phyloP scores from a whole-genome alignment of 345 rosid genomes.

The Eucalyptus virginea region DNA sequence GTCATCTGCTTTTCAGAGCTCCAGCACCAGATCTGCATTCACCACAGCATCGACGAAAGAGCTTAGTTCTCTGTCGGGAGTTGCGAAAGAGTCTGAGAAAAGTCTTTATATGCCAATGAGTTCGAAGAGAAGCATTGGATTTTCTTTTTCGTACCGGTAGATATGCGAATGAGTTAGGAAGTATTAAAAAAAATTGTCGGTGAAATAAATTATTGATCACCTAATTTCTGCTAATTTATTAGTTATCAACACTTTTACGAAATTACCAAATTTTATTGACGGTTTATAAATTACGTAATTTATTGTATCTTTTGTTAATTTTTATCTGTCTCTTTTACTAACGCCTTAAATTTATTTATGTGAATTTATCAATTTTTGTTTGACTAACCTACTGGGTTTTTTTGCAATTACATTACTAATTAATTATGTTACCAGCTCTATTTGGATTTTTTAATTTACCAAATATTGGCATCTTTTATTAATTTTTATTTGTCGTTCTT shows the following conservation, averaged over 20 bases:
- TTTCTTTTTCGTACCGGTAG: no score
- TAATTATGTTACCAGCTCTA: background rate
- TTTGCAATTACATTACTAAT: background rate
- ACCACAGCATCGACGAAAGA: background rate
- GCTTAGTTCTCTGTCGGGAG: background rate
- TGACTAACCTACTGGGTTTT: background rate
- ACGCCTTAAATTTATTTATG: background rate
- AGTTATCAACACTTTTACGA: background rate
- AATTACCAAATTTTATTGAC: no score
- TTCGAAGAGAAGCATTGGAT: background rate
- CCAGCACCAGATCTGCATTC: slow-evolving; percentile 6
- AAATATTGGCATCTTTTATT: background rate
- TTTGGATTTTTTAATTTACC: background rate
- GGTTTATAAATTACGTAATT: background rate
- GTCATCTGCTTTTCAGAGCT: background rate
- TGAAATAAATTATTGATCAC: background rate
- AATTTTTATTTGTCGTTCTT: background rate
- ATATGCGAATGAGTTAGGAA: no score
- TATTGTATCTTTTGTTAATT: no score
- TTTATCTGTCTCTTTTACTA: background rate
- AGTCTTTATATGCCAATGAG: background rate
- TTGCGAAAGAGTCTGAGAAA: background rate
- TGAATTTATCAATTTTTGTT: background rate
- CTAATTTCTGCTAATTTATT: background rate
- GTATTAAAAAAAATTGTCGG: no score